A percentile compares a stretch with the other conserved stretches of the same genome.
Evolutionary conservation across 345 rosid genomes (phyloP).

Genomic region (Psidium guajava): DNA sequence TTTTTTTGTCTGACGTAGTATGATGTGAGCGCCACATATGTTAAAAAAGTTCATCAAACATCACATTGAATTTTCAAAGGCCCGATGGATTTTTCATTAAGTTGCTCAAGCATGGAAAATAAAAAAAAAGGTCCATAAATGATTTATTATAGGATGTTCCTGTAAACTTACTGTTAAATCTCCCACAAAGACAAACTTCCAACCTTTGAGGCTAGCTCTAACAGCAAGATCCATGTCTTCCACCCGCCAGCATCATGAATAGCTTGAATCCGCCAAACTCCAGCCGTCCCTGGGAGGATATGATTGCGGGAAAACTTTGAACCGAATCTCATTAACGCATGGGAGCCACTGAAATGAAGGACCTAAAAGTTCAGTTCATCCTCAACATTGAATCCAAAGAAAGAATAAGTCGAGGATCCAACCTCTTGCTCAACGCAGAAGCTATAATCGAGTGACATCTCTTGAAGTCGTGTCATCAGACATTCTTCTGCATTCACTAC

Average conservation of each 20-base stretch:
- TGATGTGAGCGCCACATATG: no score
- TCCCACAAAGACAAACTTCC: constrained; percentile 39
- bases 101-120: background rate
- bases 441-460: constrained; percentile 49
- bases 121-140: background rate
- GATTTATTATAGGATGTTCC: background rate
- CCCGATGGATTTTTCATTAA: background rate
- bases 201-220: constrained; percentile 42
- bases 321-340: background rate
- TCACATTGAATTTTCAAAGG: background rate
- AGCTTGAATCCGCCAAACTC: constrained; percentile 43
- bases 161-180: constrained; percentile 18
- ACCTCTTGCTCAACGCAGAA: constrained; percentile 45
- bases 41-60: background rate
- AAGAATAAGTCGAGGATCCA: constrained; percentile 43
- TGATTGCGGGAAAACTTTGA: background rate
- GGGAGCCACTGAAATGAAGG: background rate
- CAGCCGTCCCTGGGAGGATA: constrained; percentile 28
- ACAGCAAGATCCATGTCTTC: constrained; percentile 63
- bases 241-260: constrained; percentile 45
- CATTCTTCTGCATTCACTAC: constrained; percentile 46
- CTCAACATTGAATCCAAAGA: constrained; percentile 47
- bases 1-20: background rate
- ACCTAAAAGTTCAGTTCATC: background rate
- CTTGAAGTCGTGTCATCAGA: constrained; percentile 43